A percentile compares a stretch with the other conserved stretches of the same genome.
Conservation (phyloP, 352 stramenopile species). For the Aphanomyces astaci region DNA sequence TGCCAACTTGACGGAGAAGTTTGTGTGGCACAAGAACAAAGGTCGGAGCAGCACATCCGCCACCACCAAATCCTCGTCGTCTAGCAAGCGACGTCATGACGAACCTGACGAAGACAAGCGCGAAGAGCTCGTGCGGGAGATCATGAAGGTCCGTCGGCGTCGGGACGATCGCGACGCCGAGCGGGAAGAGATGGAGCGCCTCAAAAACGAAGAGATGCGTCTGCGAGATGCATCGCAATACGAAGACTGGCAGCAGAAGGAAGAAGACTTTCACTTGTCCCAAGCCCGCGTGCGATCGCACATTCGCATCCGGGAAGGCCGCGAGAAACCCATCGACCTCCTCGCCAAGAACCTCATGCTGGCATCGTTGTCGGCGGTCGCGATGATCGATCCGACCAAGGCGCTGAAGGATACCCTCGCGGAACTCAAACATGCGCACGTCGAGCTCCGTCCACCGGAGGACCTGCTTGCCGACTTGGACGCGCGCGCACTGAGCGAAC, state of each 20-base stretch:
- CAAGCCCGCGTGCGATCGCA: constrained; percentile 90
- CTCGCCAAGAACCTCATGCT: constrained; percentile 99
- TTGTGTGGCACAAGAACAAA: constrained; percentile 98
- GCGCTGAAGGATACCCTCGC: constrained; percentile 5
- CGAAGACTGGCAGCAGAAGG: constrained; percentile 96
- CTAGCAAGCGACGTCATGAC: background rate
- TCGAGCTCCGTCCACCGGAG: constrained; percentile 69
- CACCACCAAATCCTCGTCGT: constrained; percentile 26
- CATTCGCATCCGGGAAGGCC: constrained; percentile 74
- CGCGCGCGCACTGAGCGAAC: constrained; percentile 67
- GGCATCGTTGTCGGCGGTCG: constrained; percentile 28
- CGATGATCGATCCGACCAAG: constrained; percentile 24
- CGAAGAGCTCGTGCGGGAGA: constrained; percentile 89
- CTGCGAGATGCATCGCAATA: constrained; percentile 95
- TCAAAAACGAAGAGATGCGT: constrained; percentile 91
- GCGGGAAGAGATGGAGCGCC: constrained; percentile 92
- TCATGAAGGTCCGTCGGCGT: constrained; percentile 91
- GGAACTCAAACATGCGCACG: constrained; percentile 52
- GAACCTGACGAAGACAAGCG: constrained; percentile 35
- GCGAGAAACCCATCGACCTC: constrained; percentile 95
- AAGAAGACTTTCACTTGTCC: constrained; percentile 95
- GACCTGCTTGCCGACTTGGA: constrained; percentile 70
- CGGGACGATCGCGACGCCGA: constrained; percentile 85
- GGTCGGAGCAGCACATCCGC: constrained; percentile 26
- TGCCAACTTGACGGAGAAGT: constrained; percentile 93